Base-by-base conservation (phyloP, 306 rosid genomes). In the Rosa chinensis region DNA sequence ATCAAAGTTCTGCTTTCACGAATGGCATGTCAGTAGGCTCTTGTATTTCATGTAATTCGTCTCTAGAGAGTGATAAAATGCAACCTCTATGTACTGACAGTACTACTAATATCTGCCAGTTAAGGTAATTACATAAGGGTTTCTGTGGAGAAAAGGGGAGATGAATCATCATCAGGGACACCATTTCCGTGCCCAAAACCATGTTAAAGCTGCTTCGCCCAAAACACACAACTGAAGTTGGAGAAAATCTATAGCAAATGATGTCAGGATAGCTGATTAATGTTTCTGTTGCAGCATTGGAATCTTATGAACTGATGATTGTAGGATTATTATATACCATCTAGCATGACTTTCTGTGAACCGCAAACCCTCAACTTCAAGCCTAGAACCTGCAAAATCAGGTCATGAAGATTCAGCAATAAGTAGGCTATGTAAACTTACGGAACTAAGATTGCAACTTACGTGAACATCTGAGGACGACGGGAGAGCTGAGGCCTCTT, bases 401-500 rank as follows among this genome's bases (percentile, higher is more conserved):
- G 80, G 56, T 69, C 74, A 78, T 16, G 77, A 77, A 79, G 44
- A 74, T 70, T 79, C 70, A 76, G 84, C 78, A 67, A 49, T 58
- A 8, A 11, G 70, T 23, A 13, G 72, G 66, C 23, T 4, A 32
- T 13, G 55, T 75, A 64, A 70, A 25, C 66, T 68, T 77, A 17
- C 8, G 62, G 79, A 74, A 48, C 62, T 44, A 44, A 55, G 71
- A 63, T 52, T 66, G 28, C 14, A 62, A 70, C 90, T 89, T 85
- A 95, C 93, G 96, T 89, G 89, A 95, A 95, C 84, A 95, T 58
- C 21, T 95, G 95, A 69, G 90, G 81, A 73, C 98, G 97, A 68
- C 97, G 97, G 32, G 98, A 89, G 83, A 87, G 97, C 86, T 91
- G 97, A 79, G 98, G 98, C 77, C 99, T 87, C 80, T 95, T 95